A percentile compares a stretch with the other conserved stretches of the same genome.
These are phyloP conservation scores for Luffa acutangula DNA, from an alignment of 306 rosid genomes.

Conservation along the genomic window DNA sequence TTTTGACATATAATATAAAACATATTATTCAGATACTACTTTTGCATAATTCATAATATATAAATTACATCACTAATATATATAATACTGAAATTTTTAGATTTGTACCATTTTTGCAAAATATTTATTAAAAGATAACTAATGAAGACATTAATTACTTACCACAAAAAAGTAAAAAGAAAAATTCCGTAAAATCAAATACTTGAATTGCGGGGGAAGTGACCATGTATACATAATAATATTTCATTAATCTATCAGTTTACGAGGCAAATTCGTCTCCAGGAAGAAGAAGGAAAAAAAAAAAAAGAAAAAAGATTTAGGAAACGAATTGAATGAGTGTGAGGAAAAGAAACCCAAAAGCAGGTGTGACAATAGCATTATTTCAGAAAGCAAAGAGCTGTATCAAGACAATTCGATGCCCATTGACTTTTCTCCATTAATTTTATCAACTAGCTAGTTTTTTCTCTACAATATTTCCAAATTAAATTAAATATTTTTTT, in stretches of 20 bases:
- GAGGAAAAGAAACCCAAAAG: not conserved
- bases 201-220: not conserved
- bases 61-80: too few species aligned
- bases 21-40: too few species aligned
- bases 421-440: conserved; percentile 21
- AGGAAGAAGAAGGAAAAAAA: too few species aligned
- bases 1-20: too few species aligned
- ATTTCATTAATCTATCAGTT: not conserved
- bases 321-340: not conserved
- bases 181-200: not conserved
- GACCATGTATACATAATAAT: not conserved
- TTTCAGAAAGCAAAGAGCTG: not conserved
- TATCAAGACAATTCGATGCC: not conserved
- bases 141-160: too few species aligned
- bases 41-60: too few species aligned
- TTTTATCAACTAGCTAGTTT: not conserved
- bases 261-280: not conserved
- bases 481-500: not conserved
- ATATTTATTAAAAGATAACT: too few species aligned
- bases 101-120: too few species aligned
- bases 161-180: too few species aligned
- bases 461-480: not conserved
- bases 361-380: conserved; percentile 6
- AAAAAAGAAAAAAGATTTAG: too few species aligned
- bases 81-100: too few species aligned